Base-by-base conservation (phyloP, 441 rosid species). In the Croton setiger region DNA sequence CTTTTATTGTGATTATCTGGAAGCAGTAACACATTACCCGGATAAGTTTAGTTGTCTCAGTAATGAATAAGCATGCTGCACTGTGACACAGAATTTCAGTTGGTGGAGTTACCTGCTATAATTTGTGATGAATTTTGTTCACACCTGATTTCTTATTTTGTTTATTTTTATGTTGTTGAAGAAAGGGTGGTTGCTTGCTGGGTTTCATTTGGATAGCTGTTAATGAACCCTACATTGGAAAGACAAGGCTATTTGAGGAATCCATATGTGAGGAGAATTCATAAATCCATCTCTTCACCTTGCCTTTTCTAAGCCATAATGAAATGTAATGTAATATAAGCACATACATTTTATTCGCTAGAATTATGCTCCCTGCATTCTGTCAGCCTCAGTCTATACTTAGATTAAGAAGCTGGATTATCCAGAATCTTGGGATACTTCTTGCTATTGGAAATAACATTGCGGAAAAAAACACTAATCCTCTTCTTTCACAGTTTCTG, bases 1-100 rank as follows among this genome's bases (percentile, higher is more conserved):
- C 37, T 72, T 49, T 43, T 64, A 45, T 36, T 55, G 51, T n/a
- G 17, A 31, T 71, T 44, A 27, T 44, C 45, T 54, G 62, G 27
- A 55, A 63, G 41, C 48, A 33, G 44, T 35, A 18, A n/a, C 14
- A 36, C 45, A 14, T 33, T 15, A 1, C 17, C 7, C 11, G 37
- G 36, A 48, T 18, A 20, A 18, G 3, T 49, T 48, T 47, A 49
- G 31, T 10, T 64, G 37, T 49, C 31, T 64, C 33, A 56, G 15
- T 49, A 64, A 64, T 49, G 57, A 55, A 55, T 23, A 27, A 20
- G 10, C 31, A 53, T 53, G 4, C 31, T 20, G 20, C 15, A 11
- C 49, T 0, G 57, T 3, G 14, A 4, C 35, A 11, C 14, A 10
- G 10, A 17, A 1, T 20, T 53, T 23, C 17, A 55, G 15, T 55